Evolutionary conservation across 805 yeast genomes (phyloP), one percentile per base, ranked within the genome.

Genomic region (Metschnikowia lachancei): DNA sequence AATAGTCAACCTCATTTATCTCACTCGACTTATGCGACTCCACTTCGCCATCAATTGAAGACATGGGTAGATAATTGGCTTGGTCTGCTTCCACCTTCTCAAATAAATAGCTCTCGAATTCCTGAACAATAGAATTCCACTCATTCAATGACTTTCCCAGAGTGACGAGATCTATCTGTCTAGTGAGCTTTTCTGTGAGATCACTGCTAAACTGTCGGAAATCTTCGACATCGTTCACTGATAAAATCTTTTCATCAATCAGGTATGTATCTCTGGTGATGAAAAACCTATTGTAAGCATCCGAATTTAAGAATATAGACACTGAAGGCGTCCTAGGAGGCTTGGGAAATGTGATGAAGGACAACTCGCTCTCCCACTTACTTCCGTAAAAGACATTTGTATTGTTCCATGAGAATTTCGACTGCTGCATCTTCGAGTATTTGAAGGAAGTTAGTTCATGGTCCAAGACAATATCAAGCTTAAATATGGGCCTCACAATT

Each of bases 91-190:
- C 58, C 24, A 56, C 63, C 40, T 65, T 59, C 7, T 55, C 56
- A 43, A 56, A 57, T 48, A 75, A 58, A 48, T 68, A 77, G 4
- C 49, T 43, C 52, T 74, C 78, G 57, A 76, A 76, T 53, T 77
- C 82, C 12, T 69, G 67, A 18, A 78, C 75, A 35, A 69, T 60
- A 3, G 47, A 28, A 46, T 75, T 73, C 75, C 82, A 77, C 53
- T 80, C 86, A 54, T 74, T 76, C 42, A 81, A 55, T 8, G 78
- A 66, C 45, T 73, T 72, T 10, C 82, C 83, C 29, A 76, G 55
- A 4, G 45, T 36, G 13, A 34, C 19, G 28, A 47, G 41, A 7
- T 44, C 45, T n/a, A 44, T 35, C 9, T 44, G 46, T 6, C 26
- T 34, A 12, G n/a, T 20, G 20, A 46, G 35, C 35, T 10, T 22